Conservation (phyloP, 371 early-diverging fungal genomes). For the Aphelidium insulamus region DNA sequence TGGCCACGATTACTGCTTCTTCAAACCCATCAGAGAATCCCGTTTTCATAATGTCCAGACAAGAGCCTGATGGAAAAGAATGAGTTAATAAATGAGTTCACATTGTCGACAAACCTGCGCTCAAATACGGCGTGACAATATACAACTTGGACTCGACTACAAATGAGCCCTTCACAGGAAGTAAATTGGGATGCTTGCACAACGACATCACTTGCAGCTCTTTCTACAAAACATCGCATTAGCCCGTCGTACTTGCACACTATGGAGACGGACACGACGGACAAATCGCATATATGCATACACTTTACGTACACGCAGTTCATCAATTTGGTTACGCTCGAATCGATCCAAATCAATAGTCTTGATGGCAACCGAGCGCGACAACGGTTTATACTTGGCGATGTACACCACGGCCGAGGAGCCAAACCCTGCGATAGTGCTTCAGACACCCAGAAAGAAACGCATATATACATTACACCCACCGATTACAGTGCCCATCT, state of each 20-base stretch:
- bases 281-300: not conserved
- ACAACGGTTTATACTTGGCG: slow-evolving; percentile 47
- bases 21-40: slow-evolving; percentile 62
- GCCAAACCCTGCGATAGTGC: slow-evolving; percentile 64
- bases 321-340: slow-evolving; percentile 81
- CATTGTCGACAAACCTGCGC: slow-evolving; percentile 21
- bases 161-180: slow-evolving; percentile 61
- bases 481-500: too few relatives aligned
- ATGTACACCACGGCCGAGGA: slow-evolving; percentile 68
- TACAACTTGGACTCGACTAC: slow-evolving; percentile 52
- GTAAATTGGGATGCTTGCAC: slow-evolving; percentile 59
- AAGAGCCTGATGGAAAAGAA: slow-evolving; percentile 26
- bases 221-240: slow-evolving; percentile 19
- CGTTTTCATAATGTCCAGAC: slow-evolving; percentile 69
- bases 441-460: not conserved
- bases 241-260: too few relatives aligned
- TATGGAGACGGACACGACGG: not conserved
- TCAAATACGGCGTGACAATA: slow-evolving; percentile 60
- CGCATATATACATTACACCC: too few relatives aligned
- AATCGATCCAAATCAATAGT: slow-evolving; percentile 79
- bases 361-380: slow-evolving; percentile 53
- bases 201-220: slow-evolving; percentile 73
- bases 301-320: slow-evolving; percentile 35
- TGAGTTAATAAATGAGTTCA: not conserved
- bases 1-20: slow-evolving; percentile 52